Percentiles rank a stretch among this genome's conserved stretches.
Evolutionary conservation across 176 grass and related monocot species (phyloP).

Genomic region (Avena atlantica): DNA sequence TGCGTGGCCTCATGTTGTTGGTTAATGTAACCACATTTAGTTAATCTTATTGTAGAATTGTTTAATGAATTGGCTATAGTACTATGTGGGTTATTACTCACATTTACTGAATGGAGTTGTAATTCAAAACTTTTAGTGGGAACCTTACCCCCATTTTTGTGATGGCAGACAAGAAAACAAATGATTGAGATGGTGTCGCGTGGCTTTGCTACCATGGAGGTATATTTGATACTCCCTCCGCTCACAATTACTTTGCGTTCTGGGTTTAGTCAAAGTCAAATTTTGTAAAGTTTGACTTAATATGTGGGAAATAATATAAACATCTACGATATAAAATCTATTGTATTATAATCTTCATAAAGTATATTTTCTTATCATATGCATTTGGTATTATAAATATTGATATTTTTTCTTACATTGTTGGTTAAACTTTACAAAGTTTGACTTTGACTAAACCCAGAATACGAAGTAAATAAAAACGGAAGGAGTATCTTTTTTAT

Average conservation of each 20-base stretch:
- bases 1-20: neutral
- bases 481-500: conserved; percentile 4
- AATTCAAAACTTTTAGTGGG: neutral
- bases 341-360: no score
- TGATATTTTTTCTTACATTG: no score
- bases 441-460: no score
- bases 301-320: no score
- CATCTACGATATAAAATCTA: no score
- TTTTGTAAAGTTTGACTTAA: no score
- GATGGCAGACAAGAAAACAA: conserved; percentile 64
- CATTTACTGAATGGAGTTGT: conserved; percentile 24
- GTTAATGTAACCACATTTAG: conserved; percentile 11
- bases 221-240: conserved; percentile 39
- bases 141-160: conserved; percentile 28
- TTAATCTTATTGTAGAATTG: neutral
- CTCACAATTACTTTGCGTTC: no score
- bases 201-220: conserved; percentile 80
- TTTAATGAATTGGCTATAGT: conserved; percentile 4
- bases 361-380: no score
- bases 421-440: no score
- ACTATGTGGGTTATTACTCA: neutral
- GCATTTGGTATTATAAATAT: no score
- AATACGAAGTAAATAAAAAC: no score
- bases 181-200: conserved; percentile 92
- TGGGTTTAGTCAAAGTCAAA: no score